phyloP scores from a whole-genome alignment of 2,329 filamentous ascomycete species.

The Penicillium italicum region DNA sequence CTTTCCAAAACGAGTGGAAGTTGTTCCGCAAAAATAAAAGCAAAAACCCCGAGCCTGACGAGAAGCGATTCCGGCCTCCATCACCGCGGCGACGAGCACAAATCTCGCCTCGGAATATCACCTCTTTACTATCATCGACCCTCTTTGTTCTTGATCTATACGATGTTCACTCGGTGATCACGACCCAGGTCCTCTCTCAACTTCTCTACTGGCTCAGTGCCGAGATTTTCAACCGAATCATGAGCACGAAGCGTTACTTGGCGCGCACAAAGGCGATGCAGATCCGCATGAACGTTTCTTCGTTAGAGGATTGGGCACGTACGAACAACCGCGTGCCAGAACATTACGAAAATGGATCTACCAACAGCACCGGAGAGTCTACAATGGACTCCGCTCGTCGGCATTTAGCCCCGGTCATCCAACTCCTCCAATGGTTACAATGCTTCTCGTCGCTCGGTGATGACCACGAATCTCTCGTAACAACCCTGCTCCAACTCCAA shows the following conservation, averaged over 20 bases:
- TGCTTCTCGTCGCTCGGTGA: constrained; percentile 94
- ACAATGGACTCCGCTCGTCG: constrained; percentile 79
- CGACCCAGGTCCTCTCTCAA: constrained; percentile 84
- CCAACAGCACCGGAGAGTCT: constrained; percentile 76
- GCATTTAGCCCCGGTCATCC: constrained; percentile 85
- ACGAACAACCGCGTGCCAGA: constrained; percentile 91
- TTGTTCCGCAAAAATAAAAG: constrained; percentile 90
- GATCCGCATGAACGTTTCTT: constrained; percentile 97
- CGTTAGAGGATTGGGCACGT: constrained; percentile 91
- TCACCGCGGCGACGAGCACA: constrained; percentile 92
- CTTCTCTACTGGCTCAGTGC: constrained; percentile 94
- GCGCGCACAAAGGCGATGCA: constrained; percentile 99
- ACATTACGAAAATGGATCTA: constrained; percentile 90
- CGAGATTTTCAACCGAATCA: constrained; percentile 95
- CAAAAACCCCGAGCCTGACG: constrained; percentile 76
- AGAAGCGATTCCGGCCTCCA: constrained; percentile 86
- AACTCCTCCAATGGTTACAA: constrained; percentile 94
- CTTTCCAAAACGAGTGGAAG: constrained; percentile 98
- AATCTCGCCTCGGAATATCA: constrained; percentile 89
- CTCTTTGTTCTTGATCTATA: constrained; percentile 98
- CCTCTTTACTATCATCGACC: constrained; percentile 89
- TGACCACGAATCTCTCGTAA: constrained; percentile 81
- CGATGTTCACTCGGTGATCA: constrained; percentile 96
- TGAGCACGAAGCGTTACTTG: constrained; percentile 92
- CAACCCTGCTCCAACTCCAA: constrained; percentile 84